Evolutionary conservation across 2,329 filamentous ascomycete species (phyloP).

Genomic region (Mollisia scopiformis): DNA sequence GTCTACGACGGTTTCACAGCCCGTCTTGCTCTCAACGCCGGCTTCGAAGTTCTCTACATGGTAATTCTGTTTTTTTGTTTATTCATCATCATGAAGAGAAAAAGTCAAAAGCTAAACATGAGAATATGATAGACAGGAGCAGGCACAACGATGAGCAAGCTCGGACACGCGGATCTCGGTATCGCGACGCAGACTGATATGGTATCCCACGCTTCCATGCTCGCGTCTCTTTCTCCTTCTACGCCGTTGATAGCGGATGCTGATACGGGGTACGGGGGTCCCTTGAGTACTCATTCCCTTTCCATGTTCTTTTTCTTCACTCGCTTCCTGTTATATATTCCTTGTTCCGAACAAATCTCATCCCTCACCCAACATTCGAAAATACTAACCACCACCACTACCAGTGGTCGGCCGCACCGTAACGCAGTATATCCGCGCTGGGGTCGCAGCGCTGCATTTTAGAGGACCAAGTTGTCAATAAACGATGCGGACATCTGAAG

Average conservation of each 20-base stretch:
- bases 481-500: conserved; percentile 65
- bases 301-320: too few species aligned
- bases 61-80: conserved; percentile 54
- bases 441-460: conserved; percentile 61
- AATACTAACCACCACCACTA: too few species aligned
- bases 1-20: conserved; percentile 73
- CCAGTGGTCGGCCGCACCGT: conserved; percentile 57
- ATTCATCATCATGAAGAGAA: conserved; percentile 40
- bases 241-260: conserved; percentile 56
- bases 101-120: conserved; percentile 51
- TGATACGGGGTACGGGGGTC: conserved; percentile 47
- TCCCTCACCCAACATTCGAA: too few species aligned
- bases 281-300: too few species aligned
- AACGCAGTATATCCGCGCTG: conserved; percentile 52
- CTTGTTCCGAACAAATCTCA: too few species aligned
- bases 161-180: conserved; percentile 53
- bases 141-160: conserved; percentile 49
- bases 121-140: conserved; percentile 52
- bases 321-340: too few species aligned
- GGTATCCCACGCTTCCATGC: conserved; percentile 54
- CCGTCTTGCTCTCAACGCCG: conserved; percentile 61
- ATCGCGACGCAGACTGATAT: conserved; percentile 54
- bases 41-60: conserved; percentile 71
- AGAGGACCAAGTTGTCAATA: conserved; percentile 65
- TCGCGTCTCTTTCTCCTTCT: conserved; percentile 51